Evolutionary conservation across 768 basidiomycete species (phyloP), one percentile per base, ranked within the genome.

Genomic region (Panaeolus cyanescens): DNA sequence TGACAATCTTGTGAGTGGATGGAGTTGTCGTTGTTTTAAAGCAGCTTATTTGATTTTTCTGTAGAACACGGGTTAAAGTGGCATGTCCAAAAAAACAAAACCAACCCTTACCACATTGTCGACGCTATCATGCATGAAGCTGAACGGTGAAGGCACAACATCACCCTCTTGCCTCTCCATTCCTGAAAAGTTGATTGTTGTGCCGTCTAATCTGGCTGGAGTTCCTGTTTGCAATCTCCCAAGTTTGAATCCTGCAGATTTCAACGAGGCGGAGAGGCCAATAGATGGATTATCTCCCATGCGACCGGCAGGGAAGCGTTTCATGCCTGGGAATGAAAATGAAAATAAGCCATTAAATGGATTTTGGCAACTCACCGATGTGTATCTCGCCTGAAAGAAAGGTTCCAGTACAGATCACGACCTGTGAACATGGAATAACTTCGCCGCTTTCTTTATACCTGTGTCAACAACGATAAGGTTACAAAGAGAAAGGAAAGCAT

Each of bases 301-400:
- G 42, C 92, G 80, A 15, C 93, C 92, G 7, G 93, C 92, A 4
- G 93, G 91, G 65, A 88, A 87, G 17, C 85, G 82, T 62, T 87
- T 88, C 76, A 87, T 82, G 42, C 89, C 88, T 90, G 34, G 19
- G 56, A 25, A 31, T 22, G 55, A n/a, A n/a, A 15, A 17, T 32
- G 15, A 37, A 3, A 19, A 17, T 20, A 17, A 32, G 19, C 25
- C 30, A 4, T 54, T 32, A 40, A 13, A 36, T 22, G 30, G 39
- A 45, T 59, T 9, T 39, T 7, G 20, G n/a, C 4, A 13, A 55
- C 71, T 28, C 67, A 87, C 93, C 94, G 50, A 96, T 91, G 68
- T 96, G 94, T 45, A 95, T 93, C 75, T 96, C 92, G 10, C 92
- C 95, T 2, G 90, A 90, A 25, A 96, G 82, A 70, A 96, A 96